A percentile compares a stretch with the other conserved stretches of the same genome.
Evolutionary conservation across 2,329 filamentous ascomycete genomes (phyloP).

Genomic region (Arachnomyces sp.): DNA sequence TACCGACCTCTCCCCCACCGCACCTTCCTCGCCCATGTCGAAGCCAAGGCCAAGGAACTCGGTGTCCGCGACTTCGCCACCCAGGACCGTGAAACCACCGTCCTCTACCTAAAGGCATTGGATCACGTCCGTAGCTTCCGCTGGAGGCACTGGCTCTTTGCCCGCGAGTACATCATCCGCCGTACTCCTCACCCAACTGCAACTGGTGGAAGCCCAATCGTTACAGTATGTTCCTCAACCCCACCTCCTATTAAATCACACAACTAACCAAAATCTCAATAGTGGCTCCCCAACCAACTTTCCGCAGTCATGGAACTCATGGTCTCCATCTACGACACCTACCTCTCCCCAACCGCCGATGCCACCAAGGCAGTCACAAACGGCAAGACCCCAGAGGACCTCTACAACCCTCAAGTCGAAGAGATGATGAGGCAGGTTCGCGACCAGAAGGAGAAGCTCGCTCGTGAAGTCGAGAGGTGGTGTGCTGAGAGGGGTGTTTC

Average conservation of each 20-base stretch:
- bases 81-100: constrained; percentile 31
- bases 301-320: constrained; percentile 43
- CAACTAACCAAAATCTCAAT: neutral
- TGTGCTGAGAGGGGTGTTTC: constrained; percentile 38
- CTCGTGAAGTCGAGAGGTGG: constrained; percentile 38
- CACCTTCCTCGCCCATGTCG: constrained; percentile 69
- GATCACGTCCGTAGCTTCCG: constrained; percentile 43
- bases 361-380: constrained; percentile 16
- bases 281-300: constrained; percentile 43
- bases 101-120: constrained; percentile 37
- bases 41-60: constrained; percentile 42
- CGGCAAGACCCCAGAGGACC: constrained; percentile 10
- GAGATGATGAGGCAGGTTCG: constrained; percentile 28
- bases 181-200: constrained; percentile 39
- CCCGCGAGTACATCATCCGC: constrained; percentile 41
- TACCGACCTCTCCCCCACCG: constrained; percentile 87
- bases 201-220: constrained; percentile 41
- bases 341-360: constrained; percentile 24
- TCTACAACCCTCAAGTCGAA: constrained; percentile 20
- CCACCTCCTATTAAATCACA: neutral
- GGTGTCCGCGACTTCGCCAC: constrained; percentile 31
- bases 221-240: constrained; percentile 29
- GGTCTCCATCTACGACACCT: constrained; percentile 36
- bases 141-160: constrained; percentile 43
- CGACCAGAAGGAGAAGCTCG: constrained; percentile 29